Conservation (phyloP, 2,329 filamentous ascomycete species). For the Alternaria sp. region DNA sequence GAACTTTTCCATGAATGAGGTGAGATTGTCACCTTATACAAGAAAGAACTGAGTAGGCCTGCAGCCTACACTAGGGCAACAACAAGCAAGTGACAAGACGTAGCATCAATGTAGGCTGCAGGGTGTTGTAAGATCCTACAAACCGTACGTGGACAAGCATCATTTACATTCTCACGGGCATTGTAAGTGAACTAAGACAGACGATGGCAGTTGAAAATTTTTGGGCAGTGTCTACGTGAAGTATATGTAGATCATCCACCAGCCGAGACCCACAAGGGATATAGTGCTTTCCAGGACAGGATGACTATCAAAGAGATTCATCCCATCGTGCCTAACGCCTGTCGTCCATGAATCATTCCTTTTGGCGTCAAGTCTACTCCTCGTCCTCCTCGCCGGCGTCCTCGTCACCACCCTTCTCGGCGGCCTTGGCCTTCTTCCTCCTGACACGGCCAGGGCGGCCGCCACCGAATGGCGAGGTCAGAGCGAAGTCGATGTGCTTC, state of each 20-base stretch:
- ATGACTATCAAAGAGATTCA: slow-evolving; percentile 37
- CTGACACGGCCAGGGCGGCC: slow-evolving; percentile 96
- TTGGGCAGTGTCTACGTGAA: slow-evolving; percentile 40
- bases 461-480: slow-evolving; percentile 96
- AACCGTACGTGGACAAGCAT: background rate
- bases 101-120: background rate
- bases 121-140: background rate
- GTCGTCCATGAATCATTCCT: slow-evolving; percentile 44
- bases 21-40: background rate
- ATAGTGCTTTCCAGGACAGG: slow-evolving; percentile 40
- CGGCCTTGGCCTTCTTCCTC: slow-evolving; percentile 99
- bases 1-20: background rate
- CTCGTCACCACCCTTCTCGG: slow-evolving; percentile 80
- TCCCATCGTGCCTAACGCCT: slow-evolving; percentile 47
- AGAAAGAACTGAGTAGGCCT: background rate
- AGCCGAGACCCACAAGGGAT: slow-evolving; percentile 37
- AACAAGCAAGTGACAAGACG: background rate
- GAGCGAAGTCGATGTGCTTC: slow-evolving; percentile 99
- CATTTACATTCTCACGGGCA: background rate
- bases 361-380: slow-evolving; percentile 50
- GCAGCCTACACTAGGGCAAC: background rate
- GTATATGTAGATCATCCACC: slow-evolving; percentile 35
- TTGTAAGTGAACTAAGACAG: slow-evolving; percentile 7
- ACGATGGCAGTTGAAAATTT: slow-evolving; percentile 44
- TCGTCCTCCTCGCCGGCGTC: slow-evolving; percentile 93